Evolutionary conservation across 1,284 basidiomycete species (phyloP), one percentile per base, ranked within the genome.

Genomic region (Papiliotrema flavescens): DNA sequence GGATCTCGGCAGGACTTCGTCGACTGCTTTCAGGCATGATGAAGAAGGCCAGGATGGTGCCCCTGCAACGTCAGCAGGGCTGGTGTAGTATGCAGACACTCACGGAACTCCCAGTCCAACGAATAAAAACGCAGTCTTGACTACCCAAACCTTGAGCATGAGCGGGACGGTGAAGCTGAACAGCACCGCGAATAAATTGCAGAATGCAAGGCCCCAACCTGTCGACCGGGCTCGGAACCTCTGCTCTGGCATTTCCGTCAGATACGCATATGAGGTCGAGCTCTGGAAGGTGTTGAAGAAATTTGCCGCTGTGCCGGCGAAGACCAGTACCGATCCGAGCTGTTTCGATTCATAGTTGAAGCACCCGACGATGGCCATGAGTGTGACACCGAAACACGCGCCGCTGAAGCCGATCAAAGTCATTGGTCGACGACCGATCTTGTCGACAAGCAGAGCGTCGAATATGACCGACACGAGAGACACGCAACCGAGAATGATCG

Each of bases 101-200:
- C 46, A 61, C 57, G 63, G 63, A 20, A 63, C 50, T 46, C 63
- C 61, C 6, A 61, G 53, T 20, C 43, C 55, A 23, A 60, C 51
- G 34, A 63, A 65, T 24, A 66, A 39, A 52, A 60, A 66, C 5
- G 59, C 62, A 14, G 62, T 54, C 55, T 62, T 62, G 49, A 66
- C 62, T 1, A 44, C 49, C 64, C 64, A 66, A 14, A 45, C 49
- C 0, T 47, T 43, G 45, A 67, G 56, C 65, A 67, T 67, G 32
- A 66, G 49, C 6, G 62, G 64, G 9, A 66, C 53, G 13, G 62
- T 64, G 37, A 62, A 66, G 44, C 37, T 57, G 59, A 66, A 62
- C 37, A 64, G 17, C 53, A 62, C 50, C 5, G 63, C 60, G 43
- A 47, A 64, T 60, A 61, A 26, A 34, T 65, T 65, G 54, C 61